These are phyloP conservation scores for Amanita molliuscula DNA, from an alignment of 768 basidiomycete species.

Conservation along the genomic window DNA sequence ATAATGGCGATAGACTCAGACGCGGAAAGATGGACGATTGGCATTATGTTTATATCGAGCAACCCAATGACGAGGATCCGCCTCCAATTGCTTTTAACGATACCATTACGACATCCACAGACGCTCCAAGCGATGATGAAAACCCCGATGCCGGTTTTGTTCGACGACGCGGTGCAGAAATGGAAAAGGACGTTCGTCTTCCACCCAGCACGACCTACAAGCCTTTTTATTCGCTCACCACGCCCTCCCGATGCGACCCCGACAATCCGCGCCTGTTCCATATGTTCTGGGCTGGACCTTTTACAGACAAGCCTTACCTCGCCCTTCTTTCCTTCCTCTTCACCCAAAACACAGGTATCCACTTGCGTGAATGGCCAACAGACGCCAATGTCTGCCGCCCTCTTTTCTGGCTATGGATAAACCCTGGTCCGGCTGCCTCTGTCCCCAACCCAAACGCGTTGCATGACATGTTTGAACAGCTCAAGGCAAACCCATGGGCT, in stretches of 20 bases:
- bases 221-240: slow-evolving; percentile 27
- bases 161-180: slow-evolving; percentile 46
- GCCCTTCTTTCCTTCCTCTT: slow-evolving; percentile 87
- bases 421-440: slow-evolving; percentile 82
- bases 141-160: slow-evolving; percentile 46
- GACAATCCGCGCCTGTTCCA: slow-evolving; percentile 83
- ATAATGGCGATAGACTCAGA: slow-evolving; percentile 63
- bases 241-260: slow-evolving; percentile 46
- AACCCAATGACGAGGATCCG: slow-evolving; percentile 18
- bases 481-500: slow-evolving; percentile 82
- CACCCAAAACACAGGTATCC: slow-evolving; percentile 83
- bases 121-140: background rate
- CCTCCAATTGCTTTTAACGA: background rate
- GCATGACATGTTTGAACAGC: slow-evolving; percentile 71
- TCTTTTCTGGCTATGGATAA: slow-evolving; percentile 95
- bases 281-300: slow-evolving; percentile 95
- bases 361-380: slow-evolving; percentile 33
- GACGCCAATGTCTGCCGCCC: slow-evolving; percentile 62
- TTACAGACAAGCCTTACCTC: slow-evolving; percentile 95
- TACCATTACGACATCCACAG: slow-evolving; percentile 7
- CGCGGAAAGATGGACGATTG: slow-evolving; percentile 66
- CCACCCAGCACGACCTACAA: slow-evolving; percentile 33
- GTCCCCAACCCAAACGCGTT: slow-evolving; percentile 72
- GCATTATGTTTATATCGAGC: slow-evolving; percentile 75
- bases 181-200: slow-evolving; percentile 47